Conservation (phyloP, 2,329 filamentous ascomycete genomes). For the Annulohypoxylon truncatum region DNA sequence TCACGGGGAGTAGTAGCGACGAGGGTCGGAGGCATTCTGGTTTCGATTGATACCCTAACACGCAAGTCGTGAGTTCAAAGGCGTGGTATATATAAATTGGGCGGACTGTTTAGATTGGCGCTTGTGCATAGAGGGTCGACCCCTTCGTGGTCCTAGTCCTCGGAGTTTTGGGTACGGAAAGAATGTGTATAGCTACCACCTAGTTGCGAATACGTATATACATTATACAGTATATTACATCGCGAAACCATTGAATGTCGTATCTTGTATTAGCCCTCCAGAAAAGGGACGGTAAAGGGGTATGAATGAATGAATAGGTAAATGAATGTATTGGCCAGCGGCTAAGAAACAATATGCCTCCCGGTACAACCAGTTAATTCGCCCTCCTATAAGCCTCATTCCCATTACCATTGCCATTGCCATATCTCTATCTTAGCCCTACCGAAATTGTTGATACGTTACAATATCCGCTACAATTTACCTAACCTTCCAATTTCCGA, state of each 20-base stretch:
- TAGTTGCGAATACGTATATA: background rate
- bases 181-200: conserved; percentile 11
- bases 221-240: background rate
- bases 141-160: background rate
- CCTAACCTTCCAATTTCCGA: too few relatives aligned
- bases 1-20: conserved; percentile 48
- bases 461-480: background rate
- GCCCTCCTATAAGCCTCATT: background rate
- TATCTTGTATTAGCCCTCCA: background rate
- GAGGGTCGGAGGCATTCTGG: conserved; percentile 34
- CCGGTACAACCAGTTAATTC: background rate
- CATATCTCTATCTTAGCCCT: too few relatives aligned
- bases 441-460: too few relatives aligned
- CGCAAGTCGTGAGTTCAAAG: background rate
- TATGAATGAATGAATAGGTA: background rate
- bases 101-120: conserved; percentile 19
- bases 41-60: background rate
- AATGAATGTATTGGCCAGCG: background rate
- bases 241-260: background rate
- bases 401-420: too few relatives aligned
- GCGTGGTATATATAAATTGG: conserved; percentile 7
- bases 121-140: conserved; percentile 3
- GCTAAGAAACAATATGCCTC: background rate
- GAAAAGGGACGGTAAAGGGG: background rate
- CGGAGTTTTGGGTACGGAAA: background rate